These are phyloP conservation scores for Penicillium mononematosum DNA, from an alignment of 495 filamentous ascomycete genomes.

Conservation along the genomic window DNA sequence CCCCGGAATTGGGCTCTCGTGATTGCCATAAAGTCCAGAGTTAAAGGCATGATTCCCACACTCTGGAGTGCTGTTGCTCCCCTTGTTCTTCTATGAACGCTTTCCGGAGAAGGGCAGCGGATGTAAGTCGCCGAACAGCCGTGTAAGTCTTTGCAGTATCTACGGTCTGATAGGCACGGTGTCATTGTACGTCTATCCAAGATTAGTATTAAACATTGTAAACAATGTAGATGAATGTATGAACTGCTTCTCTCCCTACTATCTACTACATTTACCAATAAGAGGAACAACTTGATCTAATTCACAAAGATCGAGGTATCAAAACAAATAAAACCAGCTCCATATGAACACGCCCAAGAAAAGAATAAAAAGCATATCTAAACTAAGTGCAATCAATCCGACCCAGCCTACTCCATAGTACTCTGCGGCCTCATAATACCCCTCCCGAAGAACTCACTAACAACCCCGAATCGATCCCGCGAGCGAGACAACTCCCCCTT, in stretches of 20 bases:
- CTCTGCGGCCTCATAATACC: constrained; percentile 72
- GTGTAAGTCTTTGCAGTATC: no score
- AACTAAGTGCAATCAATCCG: not conserved
- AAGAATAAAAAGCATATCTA: constrained; percentile 2
- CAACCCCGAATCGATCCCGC: constrained; percentile 79
- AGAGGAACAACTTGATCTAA: constrained; percentile 8
- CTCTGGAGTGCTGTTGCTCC: no score
- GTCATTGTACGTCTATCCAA: no score
- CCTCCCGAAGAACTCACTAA: constrained; percentile 91
- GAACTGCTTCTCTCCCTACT: not conserved
- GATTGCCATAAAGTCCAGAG: no score
- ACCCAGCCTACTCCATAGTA: constrained; percentile 35
- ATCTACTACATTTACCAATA: not conserved
- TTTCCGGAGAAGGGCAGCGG: no score
- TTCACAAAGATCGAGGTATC: constrained; percentile 17
- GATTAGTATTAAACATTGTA: no score
- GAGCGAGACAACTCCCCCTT: constrained; percentile 73
- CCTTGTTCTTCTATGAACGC: no score
- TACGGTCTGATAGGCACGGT: no score
- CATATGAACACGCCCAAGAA: constrained; percentile 2
- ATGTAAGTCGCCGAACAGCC: no score
- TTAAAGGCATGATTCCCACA: no score
- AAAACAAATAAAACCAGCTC: constrained; percentile 10
- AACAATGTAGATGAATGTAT: not conserved
- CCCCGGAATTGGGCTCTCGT: no score